Base-by-base conservation (phyloP, 768 basidiomycete genomes). In the Omphalotus guepiniiformis region DNA sequence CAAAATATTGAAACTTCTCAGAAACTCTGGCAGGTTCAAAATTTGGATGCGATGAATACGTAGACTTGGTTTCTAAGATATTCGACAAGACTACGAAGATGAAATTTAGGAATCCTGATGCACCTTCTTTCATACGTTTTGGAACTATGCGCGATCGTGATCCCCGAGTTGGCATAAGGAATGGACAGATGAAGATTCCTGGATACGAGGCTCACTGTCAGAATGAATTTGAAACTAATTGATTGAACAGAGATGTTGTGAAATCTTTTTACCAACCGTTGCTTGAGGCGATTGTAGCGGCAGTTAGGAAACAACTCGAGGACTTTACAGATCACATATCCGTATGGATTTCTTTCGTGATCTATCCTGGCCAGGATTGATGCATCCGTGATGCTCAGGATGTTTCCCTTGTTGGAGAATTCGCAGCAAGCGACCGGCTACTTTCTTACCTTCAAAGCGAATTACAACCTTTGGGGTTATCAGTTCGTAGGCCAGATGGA, bases 331-430 rank as follows among this genome's bases (percentile, higher is more conserved):
- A 55, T 6, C 52, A 56, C 0, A 65, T 74, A 39, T 60, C 63
- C 8, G 71, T 70, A 47, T 22, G 66, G 23, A 5, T 19, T 16
- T 26, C 16, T 13, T 15, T 48, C 23, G 45, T 39, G 43, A 12
- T 1, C 28, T 0, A 16, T 34, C 18, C 2, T 16, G 0, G 8
- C 25, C 19, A 3, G 13, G 1, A 32, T 25, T 3, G 21, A 12
- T n/a, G n/a, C n/a, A 3, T 25, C 15, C n/a, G 8, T 38, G 34
- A 21, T 39, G 28, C 26, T 12, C 42, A 72, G 68, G 49, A 64
- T 9, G 65, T 76, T 19, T 70, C 78, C 44, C 60, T 79, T 12
- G 76, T 80, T 2, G 78, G 79, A 6, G 78, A 76, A 0, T 79
- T 79, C 57, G 71, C 72, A 6, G 72, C 75, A 1, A 78, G 69